A percentile compares a stretch with the other conserved stretches of the same genome.
Conservation (phyloP, 192 early-diverging fungal species). For the Entrophospora sp. region DNA sequence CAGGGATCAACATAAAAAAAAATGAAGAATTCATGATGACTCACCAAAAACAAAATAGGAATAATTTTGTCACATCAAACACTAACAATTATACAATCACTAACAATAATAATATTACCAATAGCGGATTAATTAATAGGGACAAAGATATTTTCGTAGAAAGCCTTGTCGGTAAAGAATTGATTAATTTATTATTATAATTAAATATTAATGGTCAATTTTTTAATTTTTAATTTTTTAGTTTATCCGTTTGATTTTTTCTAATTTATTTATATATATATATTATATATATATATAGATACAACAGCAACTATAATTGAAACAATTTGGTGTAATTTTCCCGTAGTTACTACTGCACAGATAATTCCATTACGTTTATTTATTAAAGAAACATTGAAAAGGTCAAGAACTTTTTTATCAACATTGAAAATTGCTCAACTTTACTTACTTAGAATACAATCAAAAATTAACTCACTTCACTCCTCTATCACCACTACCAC, state of each 20-base stretch:
- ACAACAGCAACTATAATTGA: constrained; percentile 45
- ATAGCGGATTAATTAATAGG: too few species aligned
- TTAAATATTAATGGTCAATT: background rate
- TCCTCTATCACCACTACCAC: too few species aligned
- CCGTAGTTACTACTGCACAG: constrained; percentile 15
- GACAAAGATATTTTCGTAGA: background rate
- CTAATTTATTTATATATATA: background rate
- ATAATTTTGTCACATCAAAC: too few species aligned
- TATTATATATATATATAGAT: constrained; percentile 28
- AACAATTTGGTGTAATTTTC: constrained; percentile 37
- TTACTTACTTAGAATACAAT: constrained; percentile 48
- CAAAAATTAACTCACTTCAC: background rate
- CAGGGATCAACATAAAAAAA: too few species aligned
- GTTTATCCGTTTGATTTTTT: too few species aligned
- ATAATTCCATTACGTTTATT: constrained; percentile 53
- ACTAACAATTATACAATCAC: too few species aligned
- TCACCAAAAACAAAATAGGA: too few species aligned
- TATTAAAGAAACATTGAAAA: constrained; percentile 63
- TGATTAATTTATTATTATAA: background rate
- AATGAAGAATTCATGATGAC: too few species aligned
- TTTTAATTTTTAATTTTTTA: background rate
- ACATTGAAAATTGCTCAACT: constrained; percentile 70
- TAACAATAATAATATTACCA: too few species aligned
- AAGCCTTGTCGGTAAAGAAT: constrained; percentile 1
- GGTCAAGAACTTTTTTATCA: constrained; percentile 69